Evolutionary conservation across 495 filamentous ascomycete species (phyloP).

Genomic region (Penicillium chermesinum): DNA sequence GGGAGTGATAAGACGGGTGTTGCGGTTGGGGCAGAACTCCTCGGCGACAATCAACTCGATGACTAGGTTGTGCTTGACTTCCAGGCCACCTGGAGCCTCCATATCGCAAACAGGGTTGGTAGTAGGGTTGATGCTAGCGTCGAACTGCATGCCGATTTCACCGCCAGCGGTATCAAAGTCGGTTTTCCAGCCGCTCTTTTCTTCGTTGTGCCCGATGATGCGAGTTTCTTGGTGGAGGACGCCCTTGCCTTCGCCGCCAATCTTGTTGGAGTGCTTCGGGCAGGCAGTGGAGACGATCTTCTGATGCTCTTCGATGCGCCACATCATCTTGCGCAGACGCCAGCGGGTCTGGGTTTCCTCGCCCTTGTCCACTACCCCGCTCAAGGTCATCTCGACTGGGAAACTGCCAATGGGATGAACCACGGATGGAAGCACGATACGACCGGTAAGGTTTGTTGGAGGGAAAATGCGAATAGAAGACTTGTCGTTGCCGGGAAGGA

Average conservation of each 20-base stretch:
- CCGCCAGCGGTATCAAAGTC: slow-evolving; percentile 71
- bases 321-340: slow-evolving; percentile 84
- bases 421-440: slow-evolving; percentile 70
- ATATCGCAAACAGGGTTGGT: slow-evolving; percentile 71
- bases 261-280: slow-evolving; percentile 65
- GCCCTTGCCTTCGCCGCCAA: slow-evolving; percentile 69
- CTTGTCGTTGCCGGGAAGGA: slow-evolving; percentile 68
- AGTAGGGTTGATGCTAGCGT: slow-evolving; percentile 58
- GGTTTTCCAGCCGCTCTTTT: slow-evolving; percentile 93
- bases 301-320: slow-evolving; percentile 85
- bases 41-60: slow-evolving; percentile 93
- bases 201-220: slow-evolving; percentile 66
- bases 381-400: slow-evolving; percentile 69
- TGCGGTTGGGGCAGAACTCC: slow-evolving; percentile 73
- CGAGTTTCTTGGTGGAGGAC: slow-evolving; percentile 70
- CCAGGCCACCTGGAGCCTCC: slow-evolving; percentile 70
- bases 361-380: slow-evolving; percentile 67
- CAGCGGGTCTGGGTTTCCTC: slow-evolving; percentile 64
- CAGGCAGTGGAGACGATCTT: slow-evolving; percentile 80
- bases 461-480: slow-evolving; percentile 87
- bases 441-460: slow-evolving; percentile 84
- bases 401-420: slow-evolving; percentile 86
- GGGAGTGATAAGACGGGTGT: slow-evolving; percentile 66
- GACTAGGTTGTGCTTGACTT: slow-evolving; percentile 76
- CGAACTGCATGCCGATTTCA: slow-evolving; percentile 77